Percentiles rank a stretch among this genome's conserved stretches.
phyloP scores from a whole-genome alignment of 768 basidiomycete genomes.

The Leccinum incarnatum region DNA sequence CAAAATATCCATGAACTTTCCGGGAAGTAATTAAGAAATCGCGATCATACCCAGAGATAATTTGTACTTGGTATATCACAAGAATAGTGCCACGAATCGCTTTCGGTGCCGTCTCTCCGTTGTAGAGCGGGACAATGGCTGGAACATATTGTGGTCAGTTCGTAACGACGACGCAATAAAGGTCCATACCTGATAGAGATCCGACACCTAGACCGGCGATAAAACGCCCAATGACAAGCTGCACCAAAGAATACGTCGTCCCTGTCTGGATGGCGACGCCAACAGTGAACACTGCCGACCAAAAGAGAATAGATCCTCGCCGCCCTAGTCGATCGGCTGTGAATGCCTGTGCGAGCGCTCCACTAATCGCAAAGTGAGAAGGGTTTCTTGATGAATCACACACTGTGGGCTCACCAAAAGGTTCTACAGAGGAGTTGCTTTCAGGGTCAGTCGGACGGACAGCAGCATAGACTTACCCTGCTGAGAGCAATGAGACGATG shows the following conservation, averaged over 20 bases:
- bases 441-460: background rate
- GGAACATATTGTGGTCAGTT: background rate
- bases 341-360: slow-evolving; percentile 68
- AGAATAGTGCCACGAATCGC: slow-evolving; percentile 68
- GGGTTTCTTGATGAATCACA: background rate
- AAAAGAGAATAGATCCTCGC: slow-evolving; percentile 70
- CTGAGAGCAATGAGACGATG: slow-evolving; percentile 75
- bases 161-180: background rate
- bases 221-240: slow-evolving; percentile 71
- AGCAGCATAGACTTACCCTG: slow-evolving; percentile 43
- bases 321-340: slow-evolving; percentile 74
- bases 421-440: slow-evolving; percentile 33
- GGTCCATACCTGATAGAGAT: slow-evolving; percentile 59
- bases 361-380: slow-evolving; percentile 35
- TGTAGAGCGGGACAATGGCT: slow-evolving; percentile 67
- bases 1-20: background rate
- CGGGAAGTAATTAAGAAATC: background rate
- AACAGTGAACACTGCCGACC: slow-evolving; percentile 70
- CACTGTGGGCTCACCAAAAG: slow-evolving; percentile 42
- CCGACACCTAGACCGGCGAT: slow-evolving; percentile 78
- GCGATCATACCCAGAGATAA: slow-evolving; percentile 58
- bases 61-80: slow-evolving; percentile 75
- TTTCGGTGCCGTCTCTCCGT: slow-evolving; percentile 77
- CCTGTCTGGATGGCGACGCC: slow-evolving; percentile 71
- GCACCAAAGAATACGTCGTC: slow-evolving; percentile 54